Evolutionary conservation across 371 early-diverging fungal genomes (phyloP).

Genomic region (Mucor plumbeus): DNA sequence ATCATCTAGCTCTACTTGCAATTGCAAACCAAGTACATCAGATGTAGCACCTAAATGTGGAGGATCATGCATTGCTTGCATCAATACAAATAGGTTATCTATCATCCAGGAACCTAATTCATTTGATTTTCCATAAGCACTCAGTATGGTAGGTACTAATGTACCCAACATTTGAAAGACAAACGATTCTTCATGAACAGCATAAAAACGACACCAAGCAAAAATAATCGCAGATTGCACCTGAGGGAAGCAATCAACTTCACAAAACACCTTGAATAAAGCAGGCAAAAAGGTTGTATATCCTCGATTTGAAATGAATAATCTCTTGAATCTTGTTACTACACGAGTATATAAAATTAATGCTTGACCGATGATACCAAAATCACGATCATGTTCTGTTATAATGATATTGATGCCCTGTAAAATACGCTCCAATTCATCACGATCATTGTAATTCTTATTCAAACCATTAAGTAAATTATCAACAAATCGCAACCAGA

Average conservation of each 20-base stretch:
- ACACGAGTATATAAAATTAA: constrained; percentile 62
- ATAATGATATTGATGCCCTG: constrained; percentile 64
- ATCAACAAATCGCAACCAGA: constrained; percentile 67
- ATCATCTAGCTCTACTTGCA: constrained; percentile 57
- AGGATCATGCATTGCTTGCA: constrained; percentile 54
- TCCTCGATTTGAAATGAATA: constrained; percentile 66
- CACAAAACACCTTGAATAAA: constrained; percentile 68
- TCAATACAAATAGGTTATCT: constrained; percentile 47
- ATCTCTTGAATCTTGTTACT: constrained; percentile 60
- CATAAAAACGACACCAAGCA: constrained; percentile 66
- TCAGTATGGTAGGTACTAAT: constrained; percentile 62
- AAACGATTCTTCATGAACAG: constrained; percentile 71
- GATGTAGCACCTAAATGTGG: constrained; percentile 48
- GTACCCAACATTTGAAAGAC: constrained; percentile 72
- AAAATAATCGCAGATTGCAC: constrained; percentile 62
- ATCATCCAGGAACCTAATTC: constrained; percentile 50
- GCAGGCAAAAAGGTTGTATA: constrained; percentile 64
- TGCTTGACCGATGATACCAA: constrained; percentile 62
- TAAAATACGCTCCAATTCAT: constrained; percentile 61
- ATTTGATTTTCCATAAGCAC: constrained; percentile 38
- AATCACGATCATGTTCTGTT: constrained; percentile 57
- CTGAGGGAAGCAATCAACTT: constrained; percentile 45
- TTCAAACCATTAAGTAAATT: constrained; percentile 59
- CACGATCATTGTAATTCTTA: constrained; percentile 60
- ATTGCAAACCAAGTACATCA: constrained; percentile 51